A percentile compares a stretch with the other conserved stretches of the same genome.
These are phyloP conservation scores for Prunus fruticosa DNA, from an alignment of 306 rosid genomes.

Conservation along the genomic window DNA sequence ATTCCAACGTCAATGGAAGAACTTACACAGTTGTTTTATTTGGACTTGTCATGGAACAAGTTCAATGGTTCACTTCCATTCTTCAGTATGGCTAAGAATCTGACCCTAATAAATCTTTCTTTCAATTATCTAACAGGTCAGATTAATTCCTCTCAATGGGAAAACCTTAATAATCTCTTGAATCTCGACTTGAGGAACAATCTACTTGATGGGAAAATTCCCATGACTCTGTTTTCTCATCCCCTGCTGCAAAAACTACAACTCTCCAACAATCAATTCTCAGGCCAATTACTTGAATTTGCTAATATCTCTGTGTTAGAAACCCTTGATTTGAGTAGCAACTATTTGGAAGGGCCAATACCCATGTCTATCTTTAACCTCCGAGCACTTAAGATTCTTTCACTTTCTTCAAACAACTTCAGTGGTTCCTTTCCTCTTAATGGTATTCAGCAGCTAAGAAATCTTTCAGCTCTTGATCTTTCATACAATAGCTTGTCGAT, in stretches of 20 bases:
- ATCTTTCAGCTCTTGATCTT: conserved; percentile 38
- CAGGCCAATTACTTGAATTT: conserved; percentile 10
- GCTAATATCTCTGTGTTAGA: conserved; percentile 6
- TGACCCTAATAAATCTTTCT: conserved; percentile 20
- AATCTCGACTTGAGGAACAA: conserved; percentile 24
- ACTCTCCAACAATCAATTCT: conserved; percentile 20
- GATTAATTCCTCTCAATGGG: conserved; percentile 25
- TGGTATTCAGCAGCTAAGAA: conserved; percentile 3
- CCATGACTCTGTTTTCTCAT: conserved; percentile 20
- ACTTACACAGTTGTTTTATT: conserved; percentile 12
- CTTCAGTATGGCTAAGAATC: conserved; percentile 12
- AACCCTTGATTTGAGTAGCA: conserved; percentile 50
- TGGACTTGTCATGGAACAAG: conserved; percentile 17
- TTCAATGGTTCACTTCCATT: conserved; percentile 37
- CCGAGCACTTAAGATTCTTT: conserved; percentile 5
- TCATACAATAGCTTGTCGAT: conserved; percentile 36
- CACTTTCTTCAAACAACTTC: conserved; percentile 45
- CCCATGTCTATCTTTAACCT: conserved; percentile 27
- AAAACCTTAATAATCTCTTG: conserved; percentile 19
- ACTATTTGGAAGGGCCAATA: conserved; percentile 44
- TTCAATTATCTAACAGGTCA: conserved; percentile 24
- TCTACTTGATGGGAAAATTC: conserved; percentile 28
- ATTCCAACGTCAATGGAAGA: conserved; percentile 23
- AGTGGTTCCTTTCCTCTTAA: conserved; percentile 25
- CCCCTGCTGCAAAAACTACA: conserved; percentile 9